Percentiles rank a stretch among this genome's conserved stretches.
Evolutionary conservation across 1,139 yeast species (phyloP).

Genomic region (Yamadazyma oceani): DNA sequence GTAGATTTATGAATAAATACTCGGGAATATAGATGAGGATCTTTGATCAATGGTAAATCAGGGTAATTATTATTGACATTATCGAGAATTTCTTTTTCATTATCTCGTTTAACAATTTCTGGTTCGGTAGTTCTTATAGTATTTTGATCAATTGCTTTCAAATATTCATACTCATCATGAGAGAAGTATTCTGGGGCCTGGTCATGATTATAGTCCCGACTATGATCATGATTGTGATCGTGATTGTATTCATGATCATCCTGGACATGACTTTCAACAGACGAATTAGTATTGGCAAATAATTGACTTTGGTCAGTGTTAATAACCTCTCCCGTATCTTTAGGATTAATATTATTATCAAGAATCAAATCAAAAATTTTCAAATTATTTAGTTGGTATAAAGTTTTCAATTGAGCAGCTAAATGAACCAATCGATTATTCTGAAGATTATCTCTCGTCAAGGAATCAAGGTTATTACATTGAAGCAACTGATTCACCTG

Average conservation of each 20-base stretch:
- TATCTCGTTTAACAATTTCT: conserved; percentile 5
- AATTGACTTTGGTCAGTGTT: no score
- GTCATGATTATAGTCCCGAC: conserved; percentile 2
- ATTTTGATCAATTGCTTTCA: conserved; percentile 4
- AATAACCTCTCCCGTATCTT: background rate
- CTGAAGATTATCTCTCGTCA: conserved; percentile 48
- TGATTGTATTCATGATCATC: background rate
- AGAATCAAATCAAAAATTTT: conserved; percentile 48
- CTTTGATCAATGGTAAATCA: conserved; percentile 63
- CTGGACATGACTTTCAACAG: background rate
- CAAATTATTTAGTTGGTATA: conserved; percentile 48
- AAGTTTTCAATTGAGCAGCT: conserved; percentile 59
- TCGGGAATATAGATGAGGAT: conserved; percentile 58
- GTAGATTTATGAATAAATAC: conserved; percentile 85
- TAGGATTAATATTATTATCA: conserved; percentile 19
- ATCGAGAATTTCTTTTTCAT: conserved; percentile 3
- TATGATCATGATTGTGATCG: background rate
- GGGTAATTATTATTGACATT: conserved; percentile 36
- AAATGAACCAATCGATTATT: conserved; percentile 55
- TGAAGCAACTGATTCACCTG: conserved; percentile 35
- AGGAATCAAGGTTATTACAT: conserved; percentile 28
- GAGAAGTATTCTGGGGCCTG: no score
- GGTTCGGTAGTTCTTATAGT: conserved; percentile 1
- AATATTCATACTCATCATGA: conserved; percentile 10
- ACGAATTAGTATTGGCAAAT: background rate